Evolutionary conservation across 768 basidiomycete species (phyloP).

Genomic region (Dendrothele bispora): DNA sequence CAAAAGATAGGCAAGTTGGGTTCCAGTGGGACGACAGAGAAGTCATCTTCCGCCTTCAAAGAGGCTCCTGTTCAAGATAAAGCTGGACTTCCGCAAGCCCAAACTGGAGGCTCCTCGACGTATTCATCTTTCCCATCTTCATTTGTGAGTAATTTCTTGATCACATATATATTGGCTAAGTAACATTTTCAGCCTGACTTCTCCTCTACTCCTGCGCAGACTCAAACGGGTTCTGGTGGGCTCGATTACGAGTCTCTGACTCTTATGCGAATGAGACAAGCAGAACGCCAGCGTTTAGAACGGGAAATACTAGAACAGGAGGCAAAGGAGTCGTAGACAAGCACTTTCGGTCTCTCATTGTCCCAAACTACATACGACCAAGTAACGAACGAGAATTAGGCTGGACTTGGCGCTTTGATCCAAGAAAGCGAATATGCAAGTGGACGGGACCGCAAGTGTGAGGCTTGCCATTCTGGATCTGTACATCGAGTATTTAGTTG

Average conservation of each 20-base stretch:
- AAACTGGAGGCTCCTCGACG: conserved; percentile 27
- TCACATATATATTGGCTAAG: conserved; percentile 10
- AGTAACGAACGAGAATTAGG: too few relatives aligned
- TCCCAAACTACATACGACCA: too few relatives aligned
- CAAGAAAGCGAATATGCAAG: too few relatives aligned
- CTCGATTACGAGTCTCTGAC: conserved; percentile 81
- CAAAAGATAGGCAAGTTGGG: conserved; percentile 71
- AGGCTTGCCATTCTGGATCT: too few relatives aligned
- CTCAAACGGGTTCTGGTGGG: conserved; percentile 31
- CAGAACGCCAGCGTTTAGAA: conserved; percentile 76
- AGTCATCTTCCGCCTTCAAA: conserved; percentile 5
- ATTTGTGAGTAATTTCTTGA: conserved; percentile 39
- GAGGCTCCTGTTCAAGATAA: conserved; percentile 12
- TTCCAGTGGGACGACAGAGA: conserved; percentile 13
- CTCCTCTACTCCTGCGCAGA: conserved; percentile 22
- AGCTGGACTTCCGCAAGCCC: conserved; percentile 29
- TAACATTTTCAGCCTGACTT: conserved; percentile 22
- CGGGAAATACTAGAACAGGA: conserved; percentile 75
- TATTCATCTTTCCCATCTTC: conserved; percentile 68
- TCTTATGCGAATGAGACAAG: conserved; percentile 77
- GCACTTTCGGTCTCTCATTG: too few relatives aligned
- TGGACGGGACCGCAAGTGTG: too few relatives aligned
- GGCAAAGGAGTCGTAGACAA: too few relatives aligned
- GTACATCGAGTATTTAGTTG: too few relatives aligned
- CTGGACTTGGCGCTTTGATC: too few relatives aligned